Evolutionary conservation across 192 early-diverging fungal genomes (phyloP).

Genomic region (Thamnidium elegans): DNA sequence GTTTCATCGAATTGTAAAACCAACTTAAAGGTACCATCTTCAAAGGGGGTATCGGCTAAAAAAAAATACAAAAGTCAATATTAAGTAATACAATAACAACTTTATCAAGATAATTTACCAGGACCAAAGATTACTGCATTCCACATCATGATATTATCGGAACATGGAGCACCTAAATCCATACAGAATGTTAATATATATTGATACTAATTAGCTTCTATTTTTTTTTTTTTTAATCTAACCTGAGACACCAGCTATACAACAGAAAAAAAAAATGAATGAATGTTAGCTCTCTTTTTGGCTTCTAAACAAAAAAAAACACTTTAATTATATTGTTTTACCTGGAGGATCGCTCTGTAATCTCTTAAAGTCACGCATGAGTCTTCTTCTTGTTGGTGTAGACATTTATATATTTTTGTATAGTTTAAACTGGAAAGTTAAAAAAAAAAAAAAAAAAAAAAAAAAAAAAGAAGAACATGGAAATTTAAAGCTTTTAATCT

Average conservation of each 20-base stretch:
- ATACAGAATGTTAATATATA: conserved; percentile 25
- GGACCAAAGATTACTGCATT: conserved; percentile 99
- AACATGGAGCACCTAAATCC: conserved; percentile 85
- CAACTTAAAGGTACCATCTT: conserved; percentile 96
- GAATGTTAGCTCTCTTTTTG: too few species aligned
- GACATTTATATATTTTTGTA: conserved; percentile 60
- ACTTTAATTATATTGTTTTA: conserved; percentile 12
- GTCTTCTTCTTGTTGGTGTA: conserved; percentile 85
- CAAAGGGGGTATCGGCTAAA: conserved; percentile 91
- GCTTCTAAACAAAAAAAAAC: not conserved
- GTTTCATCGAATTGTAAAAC: conserved; percentile 93
- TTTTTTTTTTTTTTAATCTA: conserved; percentile 1
- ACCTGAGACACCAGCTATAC: conserved; percentile 36
- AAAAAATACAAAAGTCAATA: conserved; percentile 4
- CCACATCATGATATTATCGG: conserved; percentile 98
- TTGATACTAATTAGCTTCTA: not conserved
- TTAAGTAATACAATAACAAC: not conserved
- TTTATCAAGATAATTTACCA: conserved; percentile 42
- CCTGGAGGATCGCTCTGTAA: conserved; percentile 92
- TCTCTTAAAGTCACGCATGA: conserved; percentile 98
- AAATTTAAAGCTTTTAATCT: too few species aligned
- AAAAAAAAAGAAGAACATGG: too few species aligned
- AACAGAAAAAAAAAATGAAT: conserved; percentile 1
- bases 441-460: too few species aligned
- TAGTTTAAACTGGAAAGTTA: too few species aligned